Evolutionary conservation across 345 rosid species (phyloP).

Genomic region (Capsella bursapastoris): DNA sequence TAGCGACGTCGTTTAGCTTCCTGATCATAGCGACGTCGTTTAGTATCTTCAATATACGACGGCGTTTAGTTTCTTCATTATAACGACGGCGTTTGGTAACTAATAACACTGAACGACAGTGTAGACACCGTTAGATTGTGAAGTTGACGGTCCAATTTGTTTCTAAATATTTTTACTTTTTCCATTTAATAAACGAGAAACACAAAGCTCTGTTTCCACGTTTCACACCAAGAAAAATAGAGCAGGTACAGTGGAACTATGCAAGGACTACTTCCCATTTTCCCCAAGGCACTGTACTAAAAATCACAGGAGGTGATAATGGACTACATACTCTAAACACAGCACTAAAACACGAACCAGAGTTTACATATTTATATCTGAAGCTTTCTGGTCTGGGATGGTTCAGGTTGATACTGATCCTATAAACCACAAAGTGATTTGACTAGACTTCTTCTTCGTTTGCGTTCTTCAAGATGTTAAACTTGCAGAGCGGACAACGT

Average conservation of each 20-base stretch:
- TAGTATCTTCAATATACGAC: no score
- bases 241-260: not conserved
- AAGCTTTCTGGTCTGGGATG: slow-evolving; percentile 21
- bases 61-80: no score
- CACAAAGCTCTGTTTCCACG: slow-evolving; percentile 9
- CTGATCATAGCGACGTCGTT: no score
- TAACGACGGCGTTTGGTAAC: not conserved
- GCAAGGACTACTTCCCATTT: slow-evolving; percentile 15
- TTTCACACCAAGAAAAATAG: slow-evolving; percentile 15
- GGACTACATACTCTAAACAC: slow-evolving; percentile 23
- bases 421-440: slow-evolving; percentile 12
- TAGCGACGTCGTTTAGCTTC: no score
- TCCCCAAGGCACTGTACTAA: slow-evolving; percentile 3
- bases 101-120: not conserved
- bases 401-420: slow-evolving; percentile 11
- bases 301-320: slow-evolving; percentile 4
- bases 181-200: not conserved
- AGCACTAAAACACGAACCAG: slow-evolving; percentile 31
- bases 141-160: not conserved
- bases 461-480: slow-evolving; percentile 75
- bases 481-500: slow-evolving; percentile 96
- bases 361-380: slow-evolving; percentile 22
- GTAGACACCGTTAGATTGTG: not conserved
- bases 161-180: not conserved
- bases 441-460: slow-evolving; percentile 62